These are phyloP conservation scores for Ochetophila trinervis DNA, from an alignment of 306 rosid species.

Conservation along the genomic window DNA sequence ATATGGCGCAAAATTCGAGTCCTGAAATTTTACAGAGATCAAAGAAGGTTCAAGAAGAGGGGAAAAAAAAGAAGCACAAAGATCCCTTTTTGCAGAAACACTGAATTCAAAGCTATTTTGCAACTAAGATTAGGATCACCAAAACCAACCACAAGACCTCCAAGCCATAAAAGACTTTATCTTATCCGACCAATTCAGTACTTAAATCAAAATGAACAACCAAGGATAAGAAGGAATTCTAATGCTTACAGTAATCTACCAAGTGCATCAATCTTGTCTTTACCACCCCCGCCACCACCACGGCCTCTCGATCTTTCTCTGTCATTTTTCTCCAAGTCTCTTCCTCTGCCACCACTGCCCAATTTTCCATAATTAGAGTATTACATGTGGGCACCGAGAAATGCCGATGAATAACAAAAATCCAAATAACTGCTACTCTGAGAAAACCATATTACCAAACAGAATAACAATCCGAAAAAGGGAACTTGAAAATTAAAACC, in stretches of 20 bases:
- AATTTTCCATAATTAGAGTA: slow-evolving; percentile 3
- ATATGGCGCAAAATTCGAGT: slow-evolving; percentile 84
- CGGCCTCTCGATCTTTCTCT: slow-evolving; percentile 52
- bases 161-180: background rate
- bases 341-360: slow-evolving; percentile 50
- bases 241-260: slow-evolving; percentile 86
- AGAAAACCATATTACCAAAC: too few species aligned
- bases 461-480: too few species aligned
- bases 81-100: too few species aligned
- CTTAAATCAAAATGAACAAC: background rate
- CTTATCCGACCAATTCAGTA: background rate
- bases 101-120: too few species aligned
- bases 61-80: too few species aligned
- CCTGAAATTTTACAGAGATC: slow-evolving; percentile 35
- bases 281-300: slow-evolving; percentile 45
- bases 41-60: background rate
- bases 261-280: slow-evolving; percentile 87
- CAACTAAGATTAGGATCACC: too few species aligned
- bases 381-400: background rate
- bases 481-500: too few species aligned
- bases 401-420: too few species aligned
- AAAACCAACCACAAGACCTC: too few species aligned
- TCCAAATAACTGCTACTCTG: too few species aligned
- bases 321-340: slow-evolving; percentile 45
- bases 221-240: slow-evolving; percentile 4